These are phyloP conservation scores for Ambrosia trifida DNA, from an alignment of 129 eudicot species.

Conservation along the genomic window DNA sequence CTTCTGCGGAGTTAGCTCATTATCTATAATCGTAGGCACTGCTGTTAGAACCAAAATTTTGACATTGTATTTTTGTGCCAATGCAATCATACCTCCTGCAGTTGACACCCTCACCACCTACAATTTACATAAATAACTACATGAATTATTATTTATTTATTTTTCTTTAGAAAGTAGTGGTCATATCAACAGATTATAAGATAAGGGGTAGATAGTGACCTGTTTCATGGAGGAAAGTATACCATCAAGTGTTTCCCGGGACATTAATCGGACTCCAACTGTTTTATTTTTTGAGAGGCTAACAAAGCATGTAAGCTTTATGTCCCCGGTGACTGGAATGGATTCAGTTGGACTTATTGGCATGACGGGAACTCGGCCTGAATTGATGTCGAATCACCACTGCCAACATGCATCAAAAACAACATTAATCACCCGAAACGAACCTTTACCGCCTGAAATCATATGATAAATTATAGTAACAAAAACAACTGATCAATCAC, in stretches of 20 bases:
- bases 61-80: conserved; percentile 92
- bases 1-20: conserved; percentile 85
- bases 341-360: no score
- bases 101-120: conserved; percentile 99
- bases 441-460: no score
- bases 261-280: conserved; percentile 93
- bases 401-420: no score
- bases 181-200: no score
- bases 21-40: conserved; percentile 90
- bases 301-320: conserved; percentile 97
- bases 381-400: no score
- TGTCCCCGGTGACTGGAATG: conserved; percentile 91
- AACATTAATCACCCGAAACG: no score
- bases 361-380: no score
- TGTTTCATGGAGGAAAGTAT: conserved; percentile 91
- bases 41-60: conserved; percentile 94
- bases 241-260: conserved; percentile 90
- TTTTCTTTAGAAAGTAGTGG: no score
- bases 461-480: no score
- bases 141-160: background rate
- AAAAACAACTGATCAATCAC: no score
- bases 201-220: conserved; percentile 48
- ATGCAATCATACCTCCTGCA: conserved; percentile 94
- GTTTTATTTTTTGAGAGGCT: conserved; percentile 94
- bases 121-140: conserved; percentile 14